Base-by-base conservation (phyloP, 164 flowering plant species). In the Pachysandra terminalis region DNA sequence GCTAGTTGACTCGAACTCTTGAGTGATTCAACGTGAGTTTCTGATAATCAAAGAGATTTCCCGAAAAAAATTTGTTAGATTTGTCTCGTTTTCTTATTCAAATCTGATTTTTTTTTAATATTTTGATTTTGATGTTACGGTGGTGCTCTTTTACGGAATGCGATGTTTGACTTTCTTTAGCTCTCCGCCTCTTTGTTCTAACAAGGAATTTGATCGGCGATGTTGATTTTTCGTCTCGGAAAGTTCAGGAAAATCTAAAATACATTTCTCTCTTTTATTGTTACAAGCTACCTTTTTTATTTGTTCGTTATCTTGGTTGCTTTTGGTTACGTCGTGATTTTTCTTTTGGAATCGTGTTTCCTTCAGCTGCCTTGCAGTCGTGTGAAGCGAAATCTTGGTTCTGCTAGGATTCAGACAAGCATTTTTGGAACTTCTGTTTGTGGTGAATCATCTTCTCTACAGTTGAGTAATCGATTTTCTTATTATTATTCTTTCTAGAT, bases 381-480 rank as follows among this genome's bases (percentile, higher is more conserved):
- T 6, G 73, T 72, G 24, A 68, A 60, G 64, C 59, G 65, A 54
- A 79, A 65, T 63, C 53, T 60, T 22, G 74, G 57, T 58, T 66
- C 80, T 21, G 49, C 69, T 10, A 76, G 71, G 61, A 27, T 71
- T 53, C 83, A 78, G 64, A 74, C 80, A 1, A 75, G 72, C 77
- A 65, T 80, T 56, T 79, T 78, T 56, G 86, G 87, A 19, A 56
- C 71, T 48, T 28, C 78, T 32, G 69, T 81, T 45, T 19, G 76
- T 3, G 67, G 68, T 23, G 75, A 77, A 3, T 80, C 87, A 15
- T 75, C 77, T 19, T 75, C 80, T 26, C 61, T 72, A 60, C 85
- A 80, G 91, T 85, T 82, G 73, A 81, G 86, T 74, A 19, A 40
- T 23, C 19, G 3, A 35, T 3, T 7, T 56, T 5, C 52, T 57